Conservation (phyloP, 495 filamentous ascomycete genomes). For the Stereocaulon alpinum region DNA sequence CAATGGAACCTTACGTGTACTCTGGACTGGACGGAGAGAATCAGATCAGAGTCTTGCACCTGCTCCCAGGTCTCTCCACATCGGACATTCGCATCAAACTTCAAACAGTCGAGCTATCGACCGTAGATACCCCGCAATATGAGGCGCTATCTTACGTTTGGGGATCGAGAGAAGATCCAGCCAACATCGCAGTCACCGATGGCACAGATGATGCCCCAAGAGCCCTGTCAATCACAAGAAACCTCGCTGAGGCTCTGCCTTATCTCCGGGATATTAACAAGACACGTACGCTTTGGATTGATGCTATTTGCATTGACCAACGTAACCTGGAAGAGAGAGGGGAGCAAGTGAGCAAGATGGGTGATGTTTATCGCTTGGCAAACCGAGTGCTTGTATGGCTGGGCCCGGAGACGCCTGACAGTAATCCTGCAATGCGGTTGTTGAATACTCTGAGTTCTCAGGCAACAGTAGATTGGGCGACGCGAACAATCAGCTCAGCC, state of each 20-base stretch:
- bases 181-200: not conserved
- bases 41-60: not conserved
- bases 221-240: not conserved
- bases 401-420: conserved; percentile 3
- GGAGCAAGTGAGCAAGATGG: conserved; percentile 8
- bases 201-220: no score
- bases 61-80: not conserved
- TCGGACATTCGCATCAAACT: not conserved
- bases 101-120: not conserved
- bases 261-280: not conserved
- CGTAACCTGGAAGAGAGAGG: conserved; percentile 1
- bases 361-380: not conserved
- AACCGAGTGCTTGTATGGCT: conserved; percentile 10
- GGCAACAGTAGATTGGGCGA: not conserved
- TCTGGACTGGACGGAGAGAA: not conserved
- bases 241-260: not conserved
- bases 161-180: conserved; percentile 2
- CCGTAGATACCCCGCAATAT: not conserved
- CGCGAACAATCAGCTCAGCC: not conserved
- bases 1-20: not conserved
- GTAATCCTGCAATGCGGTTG: not conserved
- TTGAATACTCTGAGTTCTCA: not conserved
- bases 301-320: conserved; percentile 4
- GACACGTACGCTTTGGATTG: conserved; percentile 5
- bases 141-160: conserved; percentile 14